These are phyloP conservation scores for Pleurotus cornucopiae DNA, from an alignment of 768 basidiomycete genomes.

Conservation along the genomic window DNA sequence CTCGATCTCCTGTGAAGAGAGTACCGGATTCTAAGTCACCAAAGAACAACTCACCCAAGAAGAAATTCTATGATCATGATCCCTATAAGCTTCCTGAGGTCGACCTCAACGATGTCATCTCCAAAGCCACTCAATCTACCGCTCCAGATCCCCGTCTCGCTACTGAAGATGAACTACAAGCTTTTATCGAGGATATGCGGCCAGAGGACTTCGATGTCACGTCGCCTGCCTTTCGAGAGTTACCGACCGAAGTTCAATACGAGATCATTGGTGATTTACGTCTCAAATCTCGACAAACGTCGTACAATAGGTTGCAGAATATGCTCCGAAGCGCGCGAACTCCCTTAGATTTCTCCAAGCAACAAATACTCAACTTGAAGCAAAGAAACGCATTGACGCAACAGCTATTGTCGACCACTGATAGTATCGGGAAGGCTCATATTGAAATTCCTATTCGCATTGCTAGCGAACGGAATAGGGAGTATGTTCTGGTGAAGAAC, in stretches of 20 bases:
- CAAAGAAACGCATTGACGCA: slow-evolving; percentile 92
- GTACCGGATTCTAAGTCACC: slow-evolving; percentile 11
- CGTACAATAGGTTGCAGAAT: slow-evolving; percentile 83
- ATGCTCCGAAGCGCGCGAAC: slow-evolving; percentile 81
- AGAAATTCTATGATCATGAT: slow-evolving; percentile 73
- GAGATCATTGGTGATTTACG: slow-evolving; percentile 97
- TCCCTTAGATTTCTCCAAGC: slow-evolving; percentile 92
- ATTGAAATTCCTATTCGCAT: slow-evolving; percentile 90
- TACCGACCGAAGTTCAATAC: slow-evolving; percentile 96
- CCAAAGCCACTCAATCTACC: slow-evolving; percentile 53
- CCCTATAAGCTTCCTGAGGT: slow-evolving; percentile 91
- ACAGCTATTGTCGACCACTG: slow-evolving; percentile 87
- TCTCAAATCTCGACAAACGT: slow-evolving; percentile 91
- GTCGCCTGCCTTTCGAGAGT: slow-evolving; percentile 83
- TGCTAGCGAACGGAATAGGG: slow-evolving; percentile 90
- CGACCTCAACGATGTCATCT: slow-evolving; percentile 59
- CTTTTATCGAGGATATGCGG: slow-evolving; percentile 94
- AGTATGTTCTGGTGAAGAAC: slow-evolving; percentile 95
- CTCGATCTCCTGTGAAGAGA: slow-evolving; percentile 44
- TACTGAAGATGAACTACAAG: slow-evolving; percentile 89
- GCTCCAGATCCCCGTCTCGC: slow-evolving; percentile 89
- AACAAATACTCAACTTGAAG: slow-evolving; percentile 88
- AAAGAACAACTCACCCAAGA: slow-evolving; percentile 53
- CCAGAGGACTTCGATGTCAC: slow-evolving; percentile 93
- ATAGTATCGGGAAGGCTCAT: slow-evolving; percentile 86